Evolutionary conservation across 1,284 basidiomycete species (phyloP).

Genomic region (Ceratobasidium sp.): DNA sequence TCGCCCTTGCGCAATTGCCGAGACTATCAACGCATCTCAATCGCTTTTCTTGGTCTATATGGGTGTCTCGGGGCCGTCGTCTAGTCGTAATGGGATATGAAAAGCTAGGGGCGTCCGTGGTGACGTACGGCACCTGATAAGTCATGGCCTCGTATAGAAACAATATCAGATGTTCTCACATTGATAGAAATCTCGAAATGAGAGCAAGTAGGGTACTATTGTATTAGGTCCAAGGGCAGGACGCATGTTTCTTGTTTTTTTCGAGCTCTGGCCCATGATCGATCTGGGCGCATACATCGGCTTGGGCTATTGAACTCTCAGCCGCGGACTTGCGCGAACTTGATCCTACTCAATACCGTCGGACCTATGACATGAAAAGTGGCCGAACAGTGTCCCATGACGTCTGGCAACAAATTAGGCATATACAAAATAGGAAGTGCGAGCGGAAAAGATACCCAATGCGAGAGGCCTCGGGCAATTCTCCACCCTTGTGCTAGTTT

Average conservation of each 20-base stretch:
- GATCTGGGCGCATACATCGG: slow-evolving; percentile 2
- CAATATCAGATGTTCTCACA: slow-evolving; percentile 31
- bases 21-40: slow-evolving; percentile 21
- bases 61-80: slow-evolving; percentile 1
- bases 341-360: background rate
- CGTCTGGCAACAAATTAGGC: background rate
- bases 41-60: background rate
- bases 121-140: background rate
- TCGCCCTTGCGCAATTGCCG: slow-evolving; percentile 24
- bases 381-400: background rate
- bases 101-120: background rate
- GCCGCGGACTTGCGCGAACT: background rate
- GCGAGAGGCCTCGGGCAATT: too few relatives aligned
- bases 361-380: background rate
- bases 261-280: background rate
- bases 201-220: background rate
- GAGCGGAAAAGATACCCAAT: too few relatives aligned
- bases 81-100: background rate
- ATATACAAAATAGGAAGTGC: slow-evolving; percentile 1
- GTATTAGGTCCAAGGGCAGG: background rate
- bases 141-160: background rate
- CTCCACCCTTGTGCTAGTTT: background rate
- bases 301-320: background rate
- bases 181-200: slow-evolving; percentile 20
- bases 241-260: background rate